Conservation (phyloP, 768 basidiomycete species). For the Xanthoconium stramineum region DNA sequence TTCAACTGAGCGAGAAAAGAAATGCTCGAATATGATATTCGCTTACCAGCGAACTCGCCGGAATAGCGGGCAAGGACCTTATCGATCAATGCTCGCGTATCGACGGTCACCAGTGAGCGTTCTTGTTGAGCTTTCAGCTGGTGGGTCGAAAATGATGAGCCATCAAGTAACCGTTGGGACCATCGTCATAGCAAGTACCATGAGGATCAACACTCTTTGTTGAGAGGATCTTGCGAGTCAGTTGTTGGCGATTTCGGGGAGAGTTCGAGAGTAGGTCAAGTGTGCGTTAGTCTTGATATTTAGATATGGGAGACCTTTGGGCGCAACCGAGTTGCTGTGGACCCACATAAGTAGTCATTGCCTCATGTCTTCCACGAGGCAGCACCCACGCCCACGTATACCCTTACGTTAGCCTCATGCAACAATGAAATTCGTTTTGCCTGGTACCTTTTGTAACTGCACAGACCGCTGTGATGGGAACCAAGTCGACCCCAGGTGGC, state of each 20-base stretch:
- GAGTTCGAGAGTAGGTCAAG: not conserved
- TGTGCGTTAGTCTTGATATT: not conserved
- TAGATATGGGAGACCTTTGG: not conserved
- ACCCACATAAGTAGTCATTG: too few species aligned
- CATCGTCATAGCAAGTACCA: not conserved
- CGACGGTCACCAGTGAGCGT: not conserved
- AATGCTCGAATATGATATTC: not conserved
- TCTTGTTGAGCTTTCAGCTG: not conserved
- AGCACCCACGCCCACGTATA: too few species aligned
- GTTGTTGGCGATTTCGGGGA: not conserved
- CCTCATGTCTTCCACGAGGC: too few species aligned
- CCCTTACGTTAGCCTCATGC: too few species aligned
- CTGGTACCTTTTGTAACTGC: too few species aligned
- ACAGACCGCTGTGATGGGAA: not conserved
- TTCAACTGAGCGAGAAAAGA: not conserved
- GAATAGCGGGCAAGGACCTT: conserved; percentile 1
- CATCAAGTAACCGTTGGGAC: not conserved
- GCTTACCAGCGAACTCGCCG: not conserved
- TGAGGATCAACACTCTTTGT: not conserved
- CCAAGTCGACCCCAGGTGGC: not conserved
- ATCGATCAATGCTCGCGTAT: not conserved
- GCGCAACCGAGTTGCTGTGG: not conserved
- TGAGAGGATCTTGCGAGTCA: not conserved
- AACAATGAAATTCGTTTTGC: too few species aligned
- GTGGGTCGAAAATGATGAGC: not conserved